phyloP scores from a whole-genome alignment of 1,139 yeast genomes.

The Pichia sp. region DNA sequence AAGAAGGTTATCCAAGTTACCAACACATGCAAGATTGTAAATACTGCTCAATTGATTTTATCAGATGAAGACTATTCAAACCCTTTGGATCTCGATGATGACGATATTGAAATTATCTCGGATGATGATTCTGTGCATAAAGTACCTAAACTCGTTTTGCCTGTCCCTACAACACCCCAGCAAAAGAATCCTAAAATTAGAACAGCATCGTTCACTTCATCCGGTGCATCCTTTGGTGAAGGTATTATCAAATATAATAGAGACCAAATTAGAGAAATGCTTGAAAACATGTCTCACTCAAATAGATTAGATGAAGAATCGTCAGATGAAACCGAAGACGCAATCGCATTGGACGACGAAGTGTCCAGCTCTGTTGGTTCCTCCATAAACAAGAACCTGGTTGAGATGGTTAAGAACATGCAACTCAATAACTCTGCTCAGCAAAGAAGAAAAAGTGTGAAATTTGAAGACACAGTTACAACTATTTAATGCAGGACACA shows the following conservation, averaged over 20 bases:
- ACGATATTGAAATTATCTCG: constrained; percentile 13
- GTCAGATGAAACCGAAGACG: constrained; percentile 16
- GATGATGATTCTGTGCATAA: constrained; percentile 9
- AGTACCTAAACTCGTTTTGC: constrained; percentile 16
- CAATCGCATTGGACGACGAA: constrained; percentile 8
- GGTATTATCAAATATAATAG: constrained; percentile 33
- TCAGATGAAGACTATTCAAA: constrained; percentile 21
- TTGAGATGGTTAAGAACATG: constrained; percentile 16
- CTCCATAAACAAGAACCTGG: constrained; percentile 3
- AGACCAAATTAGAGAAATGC: constrained; percentile 32
- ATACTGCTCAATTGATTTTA: constrained; percentile 9
- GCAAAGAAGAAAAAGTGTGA: constrained; percentile 30
- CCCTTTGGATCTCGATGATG: constrained; percentile 21
- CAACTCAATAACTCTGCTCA: constrained; percentile 19
- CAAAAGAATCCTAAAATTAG: constrained; percentile 5
- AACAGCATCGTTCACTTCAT: constrained; percentile 32
- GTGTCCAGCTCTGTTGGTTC: constrained; percentile 3
- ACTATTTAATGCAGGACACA: not conserved
- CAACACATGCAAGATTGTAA: constrained; percentile 9
- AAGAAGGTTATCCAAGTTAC: constrained; percentile 24
- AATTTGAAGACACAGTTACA: constrained; percentile 22
- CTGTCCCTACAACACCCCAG: not conserved
- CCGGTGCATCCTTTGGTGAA: constrained; percentile 34
- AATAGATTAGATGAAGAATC: constrained; percentile 17
- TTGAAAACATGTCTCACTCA: constrained; percentile 22